Evolutionary conservation across 1,284 basidiomycete genomes (phyloP).

Genomic region (Ganoderma sinense): DNA sequence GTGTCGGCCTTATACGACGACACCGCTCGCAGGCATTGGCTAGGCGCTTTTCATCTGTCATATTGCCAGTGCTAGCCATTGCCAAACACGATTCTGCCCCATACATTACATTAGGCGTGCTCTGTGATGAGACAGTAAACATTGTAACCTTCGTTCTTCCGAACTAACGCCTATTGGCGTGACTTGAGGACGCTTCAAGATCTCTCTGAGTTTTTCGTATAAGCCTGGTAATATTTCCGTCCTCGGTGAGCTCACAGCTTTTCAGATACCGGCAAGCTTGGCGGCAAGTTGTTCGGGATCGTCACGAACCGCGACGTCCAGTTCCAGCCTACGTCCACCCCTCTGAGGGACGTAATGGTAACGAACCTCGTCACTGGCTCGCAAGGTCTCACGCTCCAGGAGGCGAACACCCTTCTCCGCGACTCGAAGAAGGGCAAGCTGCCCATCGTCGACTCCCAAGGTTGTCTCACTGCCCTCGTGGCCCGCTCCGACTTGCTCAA

Average conservation of each 20-base stretch:
- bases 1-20: too few relatives aligned
- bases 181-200: constrained; percentile 81
- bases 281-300: constrained; percentile 94
- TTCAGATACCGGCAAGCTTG: constrained; percentile 85
- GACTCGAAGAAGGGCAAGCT: constrained; percentile 99
- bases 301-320: constrained; percentile 97
- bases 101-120: too few relatives aligned
- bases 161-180: constrained; percentile 75
- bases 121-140: too few relatives aligned
- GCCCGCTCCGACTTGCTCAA: constrained; percentile 97
- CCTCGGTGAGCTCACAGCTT: too few relatives aligned
- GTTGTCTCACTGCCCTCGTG: constrained; percentile 86
- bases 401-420: constrained; percentile 95
- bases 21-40: too few relatives aligned
- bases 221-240: too few relatives aligned
- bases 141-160: constrained; percentile 90
- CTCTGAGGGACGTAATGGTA: constrained; percentile 93
- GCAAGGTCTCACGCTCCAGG: constrained; percentile 87
- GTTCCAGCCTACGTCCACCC: constrained; percentile 79
- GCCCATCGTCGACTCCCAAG: constrained; percentile 83
- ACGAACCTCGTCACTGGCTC: constrained; percentile 83
- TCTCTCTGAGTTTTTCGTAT: too few relatives aligned
- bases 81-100: too few relatives aligned
- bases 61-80: too few relatives aligned
- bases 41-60: too few relatives aligned